phyloP scores from a whole-genome alignment of 306 rosid genomes.

The Cicer bijugum region DNA sequence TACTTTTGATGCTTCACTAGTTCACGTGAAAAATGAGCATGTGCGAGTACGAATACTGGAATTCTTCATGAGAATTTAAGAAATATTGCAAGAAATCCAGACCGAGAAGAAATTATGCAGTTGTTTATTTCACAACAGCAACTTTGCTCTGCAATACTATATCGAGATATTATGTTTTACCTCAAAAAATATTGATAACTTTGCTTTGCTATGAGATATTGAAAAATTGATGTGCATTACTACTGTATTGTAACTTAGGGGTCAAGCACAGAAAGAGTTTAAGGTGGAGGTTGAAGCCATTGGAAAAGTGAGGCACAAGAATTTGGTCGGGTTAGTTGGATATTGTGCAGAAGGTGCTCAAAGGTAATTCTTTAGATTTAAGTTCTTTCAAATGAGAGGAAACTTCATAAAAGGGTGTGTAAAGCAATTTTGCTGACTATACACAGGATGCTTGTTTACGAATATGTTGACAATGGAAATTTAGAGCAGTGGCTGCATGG shows the following conservation, averaged over 20 bases:
- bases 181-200: not conserved
- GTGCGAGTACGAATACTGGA: constrained; percentile 17
- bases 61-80: not conserved
- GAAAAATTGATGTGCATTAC: constrained; percentile 29
- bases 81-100: constrained; percentile 9
- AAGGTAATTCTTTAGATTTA: constrained; percentile 57
- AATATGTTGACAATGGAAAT: constrained; percentile 90
- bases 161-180: not conserved
- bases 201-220: not conserved
- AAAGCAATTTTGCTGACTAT: constrained; percentile 8
- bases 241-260: constrained; percentile 53
- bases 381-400: constrained; percentile 21
- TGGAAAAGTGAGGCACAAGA: constrained; percentile 97
- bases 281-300: constrained; percentile 98
- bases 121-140: not conserved
- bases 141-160: not conserved
- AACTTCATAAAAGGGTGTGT: constrained; percentile 2
- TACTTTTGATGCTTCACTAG: not conserved
- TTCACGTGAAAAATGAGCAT: constrained; percentile 20
- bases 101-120: constrained; percentile 30
- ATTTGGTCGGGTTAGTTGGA: constrained; percentile 92
- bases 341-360: constrained; percentile 91
- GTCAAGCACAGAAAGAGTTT: constrained; percentile 97
- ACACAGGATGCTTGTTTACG: constrained; percentile 97
- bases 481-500: constrained; percentile 99